These are phyloP conservation scores for Elaeis guineensis DNA, from an alignment of 176 grass and related monocot species.

Conservation along the genomic window DNA sequence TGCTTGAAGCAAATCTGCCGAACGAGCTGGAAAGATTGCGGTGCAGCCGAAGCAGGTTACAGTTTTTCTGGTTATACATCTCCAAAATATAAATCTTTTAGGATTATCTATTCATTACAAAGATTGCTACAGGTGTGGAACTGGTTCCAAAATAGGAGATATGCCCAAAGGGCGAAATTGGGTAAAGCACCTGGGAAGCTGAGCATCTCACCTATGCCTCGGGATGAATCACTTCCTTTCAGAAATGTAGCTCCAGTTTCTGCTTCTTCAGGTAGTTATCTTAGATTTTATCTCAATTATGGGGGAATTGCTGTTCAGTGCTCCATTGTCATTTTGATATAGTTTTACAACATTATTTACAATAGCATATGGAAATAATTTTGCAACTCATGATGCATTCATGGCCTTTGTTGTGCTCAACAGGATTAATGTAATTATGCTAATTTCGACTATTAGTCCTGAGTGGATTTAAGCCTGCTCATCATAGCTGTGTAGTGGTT, in stretches of 20 bases:
- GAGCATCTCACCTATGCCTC: conserved; percentile 8
- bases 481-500: too few relatives aligned
- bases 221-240: conserved; percentile 13
- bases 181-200: conserved; percentile 29
- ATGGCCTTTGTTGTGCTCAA: too few relatives aligned
- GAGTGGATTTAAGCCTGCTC: too few relatives aligned
- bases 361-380: too few relatives aligned
- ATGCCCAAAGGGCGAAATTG: conserved; percentile 79
- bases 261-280: conserved; percentile 44
- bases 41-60: conserved; percentile 85
- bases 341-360: neutral
- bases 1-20: conserved; percentile 42
- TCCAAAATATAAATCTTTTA: neutral
- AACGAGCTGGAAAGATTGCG: conserved; percentile 52
- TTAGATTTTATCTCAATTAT: conserved; percentile 1
- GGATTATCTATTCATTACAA: neutral
- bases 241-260: conserved; percentile 28
- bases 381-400: too few relatives aligned
- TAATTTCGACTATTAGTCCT: too few relatives aligned
- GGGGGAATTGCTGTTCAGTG: too few relatives aligned
- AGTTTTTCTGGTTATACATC: neutral
- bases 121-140: conserved; percentile 74
- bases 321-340: neutral
- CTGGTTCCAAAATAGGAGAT: conserved; percentile 98
- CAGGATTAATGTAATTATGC: too few relatives aligned